Conservation (phyloP, 2,329 filamentous ascomycete genomes). For the Fusarium devonianum region DNA sequence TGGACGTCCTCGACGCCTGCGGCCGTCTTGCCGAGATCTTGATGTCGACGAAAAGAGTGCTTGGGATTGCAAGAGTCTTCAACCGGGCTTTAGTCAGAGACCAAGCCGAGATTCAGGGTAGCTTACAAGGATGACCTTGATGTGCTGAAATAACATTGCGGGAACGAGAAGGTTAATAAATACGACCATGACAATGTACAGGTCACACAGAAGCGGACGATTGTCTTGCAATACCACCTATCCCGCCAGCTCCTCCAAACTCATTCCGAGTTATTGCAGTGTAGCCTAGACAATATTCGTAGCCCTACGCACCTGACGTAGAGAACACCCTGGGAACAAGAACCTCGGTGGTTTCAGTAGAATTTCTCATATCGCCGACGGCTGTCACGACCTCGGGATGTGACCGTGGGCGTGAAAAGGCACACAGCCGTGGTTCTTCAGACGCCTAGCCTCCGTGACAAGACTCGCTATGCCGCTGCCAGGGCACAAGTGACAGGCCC, state of each 20-base stretch:
- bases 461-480: constrained; percentile 29
- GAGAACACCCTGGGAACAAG: constrained; percentile 13
- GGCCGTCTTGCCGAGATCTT: constrained; percentile 6
- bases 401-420: constrained; percentile 13
- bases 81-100: constrained; percentile 10
- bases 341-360: constrained; percentile 6
- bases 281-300: no score
- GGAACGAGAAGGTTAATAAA: no score
- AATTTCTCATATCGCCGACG: background rate
- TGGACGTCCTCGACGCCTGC: constrained; percentile 7
- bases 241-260: no score
- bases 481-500: constrained; percentile 33
- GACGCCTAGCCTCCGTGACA: constrained; percentile 7
- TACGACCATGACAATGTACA: no score
- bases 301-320: background rate
- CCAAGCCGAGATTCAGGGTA: constrained; percentile 6
- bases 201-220: no score
- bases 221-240: no score
- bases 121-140: constrained; percentile 5
- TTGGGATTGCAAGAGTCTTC: no score
- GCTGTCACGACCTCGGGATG: background rate
- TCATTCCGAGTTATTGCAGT: no score
- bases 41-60: background rate
- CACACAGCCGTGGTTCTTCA: constrained; percentile 18
- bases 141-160: no score